Conservation (phyloP, 129 eudicot species). For the Helianthus annuus region HanXRQr2.0-SUNRISE NC_035440.2:24793783-24794282, state of each 20-base stretch:
- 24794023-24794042: conserved; percentile 90
- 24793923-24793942: background rate
- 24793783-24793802: no score
- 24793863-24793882: no score
- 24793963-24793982: conserved; percentile 26
- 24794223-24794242: conserved; percentile 71
- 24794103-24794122: conserved; percentile 96
- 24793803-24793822: no score
- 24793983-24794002: conserved; percentile 95
- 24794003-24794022: conserved; percentile 90
- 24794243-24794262: conserved; percentile 76
- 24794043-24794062: conserved; percentile 94
- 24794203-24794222: conserved; percentile 90
- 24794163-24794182: conserved; percentile 94
- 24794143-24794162: conserved; percentile 98
- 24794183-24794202: conserved; percentile 95
- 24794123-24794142: conserved; percentile 99
- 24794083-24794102: conserved; percentile 97
- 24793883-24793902: no score
- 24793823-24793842: no score
- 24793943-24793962: background rate
- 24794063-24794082: conserved; percentile 83
- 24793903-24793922: no score
- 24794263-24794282: conserved; percentile 94
- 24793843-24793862: no score